These are phyloP conservation scores for Gentiana macrophylla DNA, from an alignment of 257 asterid species.

Conservation along the genomic window DNA sequence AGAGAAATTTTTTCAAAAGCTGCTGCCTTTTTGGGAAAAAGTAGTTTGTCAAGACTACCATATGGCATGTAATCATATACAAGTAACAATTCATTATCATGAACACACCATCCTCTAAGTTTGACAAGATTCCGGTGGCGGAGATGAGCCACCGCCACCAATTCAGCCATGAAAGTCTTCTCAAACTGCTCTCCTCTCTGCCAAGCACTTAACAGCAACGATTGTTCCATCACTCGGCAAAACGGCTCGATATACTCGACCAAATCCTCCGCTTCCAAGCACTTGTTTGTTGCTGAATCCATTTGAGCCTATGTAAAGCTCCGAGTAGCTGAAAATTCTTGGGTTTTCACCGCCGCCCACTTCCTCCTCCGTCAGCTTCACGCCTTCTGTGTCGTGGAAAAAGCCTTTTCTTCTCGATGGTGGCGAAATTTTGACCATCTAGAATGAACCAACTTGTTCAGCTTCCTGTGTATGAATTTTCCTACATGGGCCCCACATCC, in stretches of 20 bases:
- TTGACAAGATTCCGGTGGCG: slow-evolving; percentile 93
- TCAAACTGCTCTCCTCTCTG: slow-evolving; percentile 65
- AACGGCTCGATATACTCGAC: slow-evolving; percentile 62
- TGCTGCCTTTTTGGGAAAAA: slow-evolving; percentile 27
- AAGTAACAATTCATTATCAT: slow-evolving; percentile 55
- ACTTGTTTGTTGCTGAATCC: slow-evolving; percentile 47
- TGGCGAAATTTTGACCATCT: slow-evolving; percentile 33
- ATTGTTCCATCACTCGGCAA: slow-evolving; percentile 79
- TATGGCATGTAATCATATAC: slow-evolving; percentile 97
- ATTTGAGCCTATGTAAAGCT: slow-evolving; percentile 70
- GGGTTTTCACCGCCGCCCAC: slow-evolving; percentile 46
- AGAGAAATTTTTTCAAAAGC: slow-evolving; percentile 12
- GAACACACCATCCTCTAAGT: slow-evolving; percentile 88
- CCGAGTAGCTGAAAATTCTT: slow-evolving; percentile 74
- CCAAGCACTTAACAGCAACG: slow-evolving; percentile 85
- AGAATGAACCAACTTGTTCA: slow-evolving; percentile 28
- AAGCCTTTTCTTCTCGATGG: slow-evolving; percentile 13
- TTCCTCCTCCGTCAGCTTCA: slow-evolving; percentile 35
- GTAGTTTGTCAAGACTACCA: slow-evolving; percentile 75
- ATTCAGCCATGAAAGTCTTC: slow-evolving; percentile 88
- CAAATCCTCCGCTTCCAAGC: slow-evolving; percentile 82
- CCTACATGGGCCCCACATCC: slow-evolving; percentile 10
- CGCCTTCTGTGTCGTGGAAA: slow-evolving; percentile 75
- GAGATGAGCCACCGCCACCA: slow-evolving; percentile 90
- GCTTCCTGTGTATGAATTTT: slow-evolving; percentile 20